phyloP scores from a whole-genome alignment of 106 monocot species.

The Allium sativum region DNA sequence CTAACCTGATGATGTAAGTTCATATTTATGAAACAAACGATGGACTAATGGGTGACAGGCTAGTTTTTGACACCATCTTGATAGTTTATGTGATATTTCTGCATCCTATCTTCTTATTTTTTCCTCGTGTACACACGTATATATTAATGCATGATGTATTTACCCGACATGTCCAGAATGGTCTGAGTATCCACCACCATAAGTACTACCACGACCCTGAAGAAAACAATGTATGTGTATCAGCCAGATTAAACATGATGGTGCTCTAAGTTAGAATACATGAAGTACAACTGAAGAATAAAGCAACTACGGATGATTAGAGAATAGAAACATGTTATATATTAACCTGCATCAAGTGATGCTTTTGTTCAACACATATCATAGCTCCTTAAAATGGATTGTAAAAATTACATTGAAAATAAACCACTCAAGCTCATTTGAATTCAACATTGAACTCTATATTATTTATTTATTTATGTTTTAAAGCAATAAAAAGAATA shows the following conservation, averaged over 20 bases:
- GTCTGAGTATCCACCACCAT: slow-evolving; percentile 63
- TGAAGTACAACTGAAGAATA: not conserved
- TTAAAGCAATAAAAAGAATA: too few relatives aligned
- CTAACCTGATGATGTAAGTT: slow-evolving; percentile 70
- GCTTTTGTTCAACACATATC: too few relatives aligned
- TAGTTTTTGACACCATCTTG: not conserved
- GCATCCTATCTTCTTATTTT: not conserved
- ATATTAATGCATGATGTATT: slow-evolving; percentile 2
- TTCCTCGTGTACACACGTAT: not conserved
- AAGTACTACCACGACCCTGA: slow-evolving; percentile 58
- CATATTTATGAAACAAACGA: slow-evolving; percentile 18
- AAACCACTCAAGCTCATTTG: too few relatives aligned
- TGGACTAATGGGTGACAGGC: not conserved
- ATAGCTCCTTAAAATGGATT: too few relatives aligned
- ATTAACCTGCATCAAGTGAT: too few relatives aligned
- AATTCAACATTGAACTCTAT: too few relatives aligned
- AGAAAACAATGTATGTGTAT: not conserved
- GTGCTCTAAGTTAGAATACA: too few relatives aligned
- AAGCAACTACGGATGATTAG: too few relatives aligned
- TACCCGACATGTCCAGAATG: slow-evolving; percentile 75
- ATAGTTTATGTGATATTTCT: too few relatives aligned
- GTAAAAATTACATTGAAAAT: too few relatives aligned
- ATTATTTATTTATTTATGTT: too few relatives aligned
- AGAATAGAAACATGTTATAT: too few relatives aligned
- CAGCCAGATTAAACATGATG: not conserved